Conservation (phyloP, 1,284 basidiomycete genomes). For the Ceratobasidium sp. region DNA sequence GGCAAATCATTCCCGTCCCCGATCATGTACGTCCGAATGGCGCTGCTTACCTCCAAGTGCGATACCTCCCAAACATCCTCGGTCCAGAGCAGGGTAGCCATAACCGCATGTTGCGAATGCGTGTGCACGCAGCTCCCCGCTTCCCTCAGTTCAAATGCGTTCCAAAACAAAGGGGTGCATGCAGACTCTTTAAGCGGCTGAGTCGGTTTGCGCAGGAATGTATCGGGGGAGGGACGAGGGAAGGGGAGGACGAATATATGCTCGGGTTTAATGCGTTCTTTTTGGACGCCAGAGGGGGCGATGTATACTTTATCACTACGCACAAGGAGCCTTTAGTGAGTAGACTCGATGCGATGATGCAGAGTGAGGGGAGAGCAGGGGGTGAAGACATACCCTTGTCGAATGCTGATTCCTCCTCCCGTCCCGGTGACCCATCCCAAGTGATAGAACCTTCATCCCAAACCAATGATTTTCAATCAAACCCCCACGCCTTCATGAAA, state of each 20-base stretch:
- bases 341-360: conserved; percentile 16
- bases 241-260: conserved; percentile 89
- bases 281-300: conserved; percentile 88
- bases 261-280: conserved; percentile 79
- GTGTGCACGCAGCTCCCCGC: conserved; percentile 89
- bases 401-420: conserved; percentile 69
- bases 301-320: conserved; percentile 80
- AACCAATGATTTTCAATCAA: neutral
- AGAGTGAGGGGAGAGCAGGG: neutral
- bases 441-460: conserved; percentile 60
- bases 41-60: conserved; percentile 66
- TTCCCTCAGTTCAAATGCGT: conserved; percentile 79
- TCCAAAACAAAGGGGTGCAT: conserved; percentile 92
- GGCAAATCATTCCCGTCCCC: neutral
- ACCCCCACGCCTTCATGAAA: too few relatives aligned
- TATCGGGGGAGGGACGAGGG: conserved; percentile 67
- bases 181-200: conserved; percentile 78
- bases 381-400: conserved; percentile 64
- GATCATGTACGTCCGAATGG: neutral
- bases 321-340: neutral
- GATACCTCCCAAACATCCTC: conserved; percentile 77
- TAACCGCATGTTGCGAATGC: conserved; percentile 86
- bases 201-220: conserved; percentile 77
- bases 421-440: conserved; percentile 66
- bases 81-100: conserved; percentile 81